Conservation (phyloP, 169 alveolate species). For the Plasmodium relictum region DNA sequence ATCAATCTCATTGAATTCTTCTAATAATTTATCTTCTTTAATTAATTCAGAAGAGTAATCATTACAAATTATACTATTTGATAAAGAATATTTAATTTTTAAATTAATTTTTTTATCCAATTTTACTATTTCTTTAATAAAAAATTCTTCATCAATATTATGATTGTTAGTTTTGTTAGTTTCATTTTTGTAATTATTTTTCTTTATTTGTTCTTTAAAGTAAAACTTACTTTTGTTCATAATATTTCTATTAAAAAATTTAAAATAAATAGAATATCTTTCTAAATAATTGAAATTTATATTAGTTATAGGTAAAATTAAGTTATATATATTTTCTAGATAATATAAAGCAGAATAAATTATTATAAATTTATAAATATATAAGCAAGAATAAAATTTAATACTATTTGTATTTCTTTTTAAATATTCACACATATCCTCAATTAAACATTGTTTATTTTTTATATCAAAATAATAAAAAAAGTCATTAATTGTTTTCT, state of each 20-base stretch:
- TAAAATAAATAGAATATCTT: conserved; percentile 18
- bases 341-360: conserved; percentile 36
- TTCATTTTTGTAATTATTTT: neutral
- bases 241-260: conserved; percentile 5
- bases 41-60: conserved; percentile 30
- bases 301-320: conserved; percentile 26
- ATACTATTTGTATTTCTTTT: conserved; percentile 11
- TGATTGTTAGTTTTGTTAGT: neutral
- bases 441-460: conserved; percentile 3
- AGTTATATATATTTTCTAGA: conserved; percentile 12
- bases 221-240: conserved; percentile 31
- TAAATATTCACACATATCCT: conserved; percentile 62
- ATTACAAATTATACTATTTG: conserved; percentile 23
- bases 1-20: neutral
- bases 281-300: neutral
- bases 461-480: conserved; percentile 4
- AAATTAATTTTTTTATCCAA: conserved; percentile 33
- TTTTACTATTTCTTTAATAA: conserved; percentile 16
- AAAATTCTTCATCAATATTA: conserved; percentile 8
- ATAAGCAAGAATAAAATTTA: conserved; percentile 50
- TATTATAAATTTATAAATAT: conserved; percentile 39
- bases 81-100: neutral
- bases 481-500: neutral
- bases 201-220: conserved; percentile 33
- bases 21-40: conserved; percentile 5